Percentiles rank a stretch among this genome's conserved stretches.
Evolutionary conservation across 345 rosid species (phyloP).

Genomic region (Brassica rapa): DNA sequence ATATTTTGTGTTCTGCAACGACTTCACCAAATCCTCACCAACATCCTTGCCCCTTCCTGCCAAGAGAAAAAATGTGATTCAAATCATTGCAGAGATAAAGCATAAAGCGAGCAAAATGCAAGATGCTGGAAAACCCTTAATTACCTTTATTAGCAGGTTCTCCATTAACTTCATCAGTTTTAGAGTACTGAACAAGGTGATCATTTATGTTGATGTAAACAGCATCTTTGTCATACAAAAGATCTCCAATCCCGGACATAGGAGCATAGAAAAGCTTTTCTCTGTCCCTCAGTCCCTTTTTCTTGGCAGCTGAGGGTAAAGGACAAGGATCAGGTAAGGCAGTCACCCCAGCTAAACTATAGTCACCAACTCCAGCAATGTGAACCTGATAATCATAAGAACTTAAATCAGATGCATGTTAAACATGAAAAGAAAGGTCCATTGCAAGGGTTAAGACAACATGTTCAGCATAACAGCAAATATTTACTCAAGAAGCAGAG

Average conservation of each 20-base stretch:
- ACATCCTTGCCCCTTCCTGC: slow-evolving; percentile 76
- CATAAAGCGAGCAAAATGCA: neutral
- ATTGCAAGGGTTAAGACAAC: slow-evolving; percentile 17
- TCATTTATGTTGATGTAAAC: slow-evolving; percentile 93
- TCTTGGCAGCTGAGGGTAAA: slow-evolving; percentile 86
- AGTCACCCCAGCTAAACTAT: slow-evolving; percentile 72
- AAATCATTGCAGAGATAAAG: neutral
- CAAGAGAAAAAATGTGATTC: slow-evolving; percentile 26
- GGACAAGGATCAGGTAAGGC: slow-evolving; percentile 93
- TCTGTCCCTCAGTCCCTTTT: slow-evolving; percentile 84
- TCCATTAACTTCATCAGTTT: slow-evolving; percentile 59
- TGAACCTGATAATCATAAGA: slow-evolving; percentile 63
- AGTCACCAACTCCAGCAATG: slow-evolving; percentile 99
- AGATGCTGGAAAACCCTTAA: slow-evolving; percentile 15
- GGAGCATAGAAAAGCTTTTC: slow-evolving; percentile 96
- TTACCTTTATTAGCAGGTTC: slow-evolving; percentile 64
- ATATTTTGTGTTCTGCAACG: slow-evolving; percentile 80
- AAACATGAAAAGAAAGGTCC: slow-evolving; percentile 18
- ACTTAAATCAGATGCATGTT: slow-evolving; percentile 14
- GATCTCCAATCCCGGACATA: slow-evolving; percentile 96
- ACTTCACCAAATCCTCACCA: slow-evolving; percentile 79
- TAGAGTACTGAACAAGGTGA: slow-evolving; percentile 85
- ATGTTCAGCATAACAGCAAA: slow-evolving; percentile 8
- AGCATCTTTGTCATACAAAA: slow-evolving; percentile 94
- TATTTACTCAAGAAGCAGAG: slow-evolving; percentile 17